These are phyloP conservation scores for Daldinia eschscholtzii DNA, from an alignment of 2,329 filamentous ascomycete species.

Conservation along the genomic window DNA sequence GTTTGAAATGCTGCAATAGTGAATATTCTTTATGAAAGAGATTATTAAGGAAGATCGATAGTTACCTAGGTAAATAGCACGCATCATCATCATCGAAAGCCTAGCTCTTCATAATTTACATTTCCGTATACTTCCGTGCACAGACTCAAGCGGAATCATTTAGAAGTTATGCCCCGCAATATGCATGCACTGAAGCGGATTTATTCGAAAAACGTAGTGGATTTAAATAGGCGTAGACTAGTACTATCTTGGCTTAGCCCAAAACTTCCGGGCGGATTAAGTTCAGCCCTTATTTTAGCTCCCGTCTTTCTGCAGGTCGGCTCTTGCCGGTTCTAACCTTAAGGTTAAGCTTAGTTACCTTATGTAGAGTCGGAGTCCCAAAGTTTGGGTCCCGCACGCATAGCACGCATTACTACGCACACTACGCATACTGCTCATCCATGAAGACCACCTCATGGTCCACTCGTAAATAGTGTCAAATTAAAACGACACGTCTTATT, in stretches of 20 bases:
- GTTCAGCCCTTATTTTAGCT: conserved; percentile 5
- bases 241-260: not conserved
- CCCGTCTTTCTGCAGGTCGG: not conserved
- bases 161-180: not conserved
- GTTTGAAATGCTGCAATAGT: not conserved
- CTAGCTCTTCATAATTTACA: not conserved
- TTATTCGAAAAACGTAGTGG: not conserved
- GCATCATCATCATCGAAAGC: not conserved
- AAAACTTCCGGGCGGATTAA: not conserved
- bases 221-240: not conserved
- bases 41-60: not conserved
- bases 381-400: not conserved
- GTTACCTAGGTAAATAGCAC: too few relatives aligned
- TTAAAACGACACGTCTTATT: conserved; percentile 7
- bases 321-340: conserved; percentile 1
- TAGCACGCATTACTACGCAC: not conserved
- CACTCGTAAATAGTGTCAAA: conserved; percentile 5
- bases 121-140: conserved; percentile 4
- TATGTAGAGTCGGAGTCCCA: not conserved
- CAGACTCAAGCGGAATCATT: not conserved
- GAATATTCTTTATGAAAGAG: not conserved
- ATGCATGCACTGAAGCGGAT: not conserved
- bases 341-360: conserved; percentile 1
- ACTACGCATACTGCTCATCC: too few relatives aligned
- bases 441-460: not conserved